Conservation (phyloP, 176 grass and related monocot species). For the Eremochloa ophiuroides region DNA sequence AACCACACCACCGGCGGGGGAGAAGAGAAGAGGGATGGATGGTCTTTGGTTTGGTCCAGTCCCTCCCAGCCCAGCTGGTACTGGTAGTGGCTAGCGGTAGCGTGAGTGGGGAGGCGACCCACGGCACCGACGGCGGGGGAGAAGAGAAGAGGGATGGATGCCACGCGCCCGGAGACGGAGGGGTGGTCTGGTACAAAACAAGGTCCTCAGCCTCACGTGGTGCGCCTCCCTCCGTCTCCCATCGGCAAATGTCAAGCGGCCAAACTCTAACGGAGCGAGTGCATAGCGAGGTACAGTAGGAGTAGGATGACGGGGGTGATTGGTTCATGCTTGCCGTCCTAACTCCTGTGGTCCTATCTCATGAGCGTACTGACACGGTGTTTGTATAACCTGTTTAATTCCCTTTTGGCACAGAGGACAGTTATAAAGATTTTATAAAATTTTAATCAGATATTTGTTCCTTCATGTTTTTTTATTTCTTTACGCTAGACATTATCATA, state of each 20-base stretch:
- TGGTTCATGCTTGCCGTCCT: no score
- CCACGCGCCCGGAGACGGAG: no score
- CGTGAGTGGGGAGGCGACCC: constrained; percentile 31
- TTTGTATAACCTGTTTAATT: no score
- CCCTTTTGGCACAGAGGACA: no score
- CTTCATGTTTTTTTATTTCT: no score
- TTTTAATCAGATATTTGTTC: no score
- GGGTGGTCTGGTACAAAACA: background rate
- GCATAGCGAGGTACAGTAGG: background rate
- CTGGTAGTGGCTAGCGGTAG: no score
- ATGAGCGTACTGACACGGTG: no score
- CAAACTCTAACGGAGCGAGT: background rate
- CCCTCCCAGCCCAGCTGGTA: background rate
- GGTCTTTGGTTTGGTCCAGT: background rate
- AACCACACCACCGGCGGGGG: constrained; percentile 23
- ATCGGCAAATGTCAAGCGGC: constrained; percentile 19
- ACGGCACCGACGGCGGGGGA: background rate
- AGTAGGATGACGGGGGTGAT: background rate
- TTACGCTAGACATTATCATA: no score
- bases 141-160: no score
- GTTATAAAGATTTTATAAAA: no score
- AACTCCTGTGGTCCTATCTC: no score
- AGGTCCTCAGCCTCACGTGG: constrained; percentile 29
- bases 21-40: background rate
- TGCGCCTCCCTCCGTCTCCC: background rate